Conservation (phyloP, 2,329 filamentous ascomycete genomes). For the Diplodia scrobiculata region DNA sequence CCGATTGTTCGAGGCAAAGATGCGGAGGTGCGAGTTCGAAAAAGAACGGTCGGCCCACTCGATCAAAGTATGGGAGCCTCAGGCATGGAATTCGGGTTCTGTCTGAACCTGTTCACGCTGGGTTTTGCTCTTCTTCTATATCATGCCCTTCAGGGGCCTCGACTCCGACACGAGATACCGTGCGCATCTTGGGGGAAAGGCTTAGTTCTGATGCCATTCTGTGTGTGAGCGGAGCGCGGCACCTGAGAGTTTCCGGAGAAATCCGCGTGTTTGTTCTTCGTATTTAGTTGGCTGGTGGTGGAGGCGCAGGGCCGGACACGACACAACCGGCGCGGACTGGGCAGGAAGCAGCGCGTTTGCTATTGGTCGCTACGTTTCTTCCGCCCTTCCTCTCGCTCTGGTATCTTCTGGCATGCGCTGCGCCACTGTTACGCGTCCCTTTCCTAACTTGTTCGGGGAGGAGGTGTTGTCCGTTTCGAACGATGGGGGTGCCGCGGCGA, state of each 20-base stretch:
- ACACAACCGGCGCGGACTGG: background rate
- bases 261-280: background rate
- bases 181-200: background rate
- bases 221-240: background rate
- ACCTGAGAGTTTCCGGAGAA: background rate
- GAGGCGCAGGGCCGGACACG: background rate
- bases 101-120: background rate
- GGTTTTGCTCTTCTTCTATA: background rate
- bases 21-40: background rate
- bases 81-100: background rate
- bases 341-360: background rate
- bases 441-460: background rate
- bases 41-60: background rate
- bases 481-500: background rate
- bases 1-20: background rate
- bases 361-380: background rate
- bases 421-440: constrained; percentile 8
- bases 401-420: background rate
- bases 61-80: background rate
- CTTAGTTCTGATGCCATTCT: background rate
- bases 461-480: background rate
- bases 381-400: background rate
- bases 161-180: background rate
- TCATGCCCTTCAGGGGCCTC: background rate
- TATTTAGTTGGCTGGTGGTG: background rate